Base-by-base conservation (phyloP, 768 basidiomycete species). In the Naganishia friedmannii region DNA sequence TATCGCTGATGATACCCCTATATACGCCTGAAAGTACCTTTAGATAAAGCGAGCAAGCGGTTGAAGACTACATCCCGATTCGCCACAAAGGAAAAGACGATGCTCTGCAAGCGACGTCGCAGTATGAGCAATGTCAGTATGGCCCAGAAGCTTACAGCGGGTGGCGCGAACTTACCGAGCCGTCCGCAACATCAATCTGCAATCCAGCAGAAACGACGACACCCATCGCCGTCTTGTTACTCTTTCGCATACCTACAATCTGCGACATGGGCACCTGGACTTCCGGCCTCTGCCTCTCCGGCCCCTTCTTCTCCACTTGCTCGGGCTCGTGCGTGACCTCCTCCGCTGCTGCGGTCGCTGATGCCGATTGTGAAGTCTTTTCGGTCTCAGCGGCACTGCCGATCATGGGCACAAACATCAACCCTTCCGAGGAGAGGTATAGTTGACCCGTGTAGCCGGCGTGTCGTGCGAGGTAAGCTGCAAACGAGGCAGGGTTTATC, bases 151-250 rank as follows among this genome's bases (percentile, higher is more conserved):
- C 28, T 1, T 23, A 8, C n/a, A 21, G 5, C 21, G 6, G 17
- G 29, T 1, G 10, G 56, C 26, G 29, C 26, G 17, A 2, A 66
- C 72, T 70, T 26, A 73, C 72, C 37, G 53, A 66, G 10, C 72
- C 72, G 53, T 73, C 69, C 3, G 12, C 23, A 31, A 46, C 51
- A n/a, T 70, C 69, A 48, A 73, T 70, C 66, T 73, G 65, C 54
- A 73, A 32, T 13, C 72, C 72, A 45, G 69, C 54, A 39, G 72
- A 66, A 19, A 73, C 58, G 10, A 73, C 57, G 10, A 66, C 65
- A 15, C 70, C 53, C 57, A 73, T 51, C 10, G 65, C 54, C 45
- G 69, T 70, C 69, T 70, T 70, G 56, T 73, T 69, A 29, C 69
- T 42, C 58, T 70, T 70, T 46, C 65, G 42, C 48, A 73, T 69